Evolutionary conservation across 1,284 basidiomycete genomes (phyloP).

Genomic region (Trichosporon faecale): DNA sequence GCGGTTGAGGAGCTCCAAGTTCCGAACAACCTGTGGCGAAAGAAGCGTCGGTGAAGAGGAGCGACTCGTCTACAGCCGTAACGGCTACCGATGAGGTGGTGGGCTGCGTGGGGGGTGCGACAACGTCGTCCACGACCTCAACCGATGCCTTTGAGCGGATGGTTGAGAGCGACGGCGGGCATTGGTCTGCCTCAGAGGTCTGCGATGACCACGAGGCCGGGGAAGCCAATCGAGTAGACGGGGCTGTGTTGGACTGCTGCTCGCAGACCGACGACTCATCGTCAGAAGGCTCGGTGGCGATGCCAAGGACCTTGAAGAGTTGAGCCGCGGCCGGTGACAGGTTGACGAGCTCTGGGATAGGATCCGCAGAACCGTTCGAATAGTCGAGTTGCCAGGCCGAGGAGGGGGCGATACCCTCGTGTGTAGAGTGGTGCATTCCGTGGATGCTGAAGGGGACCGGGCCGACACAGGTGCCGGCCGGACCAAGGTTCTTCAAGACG

Average conservation of each 20-base stretch:
- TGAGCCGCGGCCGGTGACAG: neutral
- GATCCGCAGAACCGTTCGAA: neutral
- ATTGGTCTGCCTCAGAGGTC: neutral
- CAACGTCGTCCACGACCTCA: neutral
- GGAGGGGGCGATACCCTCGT: neutral
- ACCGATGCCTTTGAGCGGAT: neutral
- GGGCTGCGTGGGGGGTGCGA: neutral
- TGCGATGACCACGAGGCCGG: neutral
- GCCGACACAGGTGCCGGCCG: conserved; percentile 1
- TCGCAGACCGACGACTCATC: neutral
- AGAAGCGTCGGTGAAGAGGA: neutral
- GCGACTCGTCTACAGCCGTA: neutral
- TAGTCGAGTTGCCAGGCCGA: conserved; percentile 3
- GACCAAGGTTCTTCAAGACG: neutral
- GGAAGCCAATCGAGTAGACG: neutral
- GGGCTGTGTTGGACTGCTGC: neutral
- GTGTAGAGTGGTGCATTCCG: neutral
- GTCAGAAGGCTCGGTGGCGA: neutral
- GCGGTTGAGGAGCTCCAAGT: neutral
- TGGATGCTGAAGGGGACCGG: neutral
- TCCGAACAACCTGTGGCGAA: neutral
- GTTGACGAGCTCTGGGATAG: neutral
- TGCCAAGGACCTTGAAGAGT: neutral
- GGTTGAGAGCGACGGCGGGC: neutral
- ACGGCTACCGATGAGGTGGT: neutral